These are phyloP conservation scores for Takashimella tepidaria DNA, from an alignment of 1,284 basidiomycete species.

Conservation along the genomic window DNA sequence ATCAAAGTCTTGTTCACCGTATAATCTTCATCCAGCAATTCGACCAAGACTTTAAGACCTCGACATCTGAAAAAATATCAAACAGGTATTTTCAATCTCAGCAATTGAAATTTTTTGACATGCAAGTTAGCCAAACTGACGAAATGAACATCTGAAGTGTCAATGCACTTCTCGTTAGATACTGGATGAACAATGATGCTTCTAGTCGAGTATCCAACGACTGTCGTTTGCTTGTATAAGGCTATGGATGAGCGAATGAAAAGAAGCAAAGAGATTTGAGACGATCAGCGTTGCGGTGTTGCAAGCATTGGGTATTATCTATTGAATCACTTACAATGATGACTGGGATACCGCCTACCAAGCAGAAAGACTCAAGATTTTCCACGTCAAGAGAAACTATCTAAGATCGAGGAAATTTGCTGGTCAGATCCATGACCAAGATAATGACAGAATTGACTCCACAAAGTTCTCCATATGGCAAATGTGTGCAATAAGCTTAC, in stretches of 20 bases:
- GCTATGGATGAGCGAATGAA: conserved; percentile 21
- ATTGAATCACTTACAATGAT: conserved; percentile 82
- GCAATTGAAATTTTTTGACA: too few relatives aligned
- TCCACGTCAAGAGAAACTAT: conserved; percentile 79
- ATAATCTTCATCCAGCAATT: conserved; percentile 94
- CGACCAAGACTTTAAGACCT: conserved; percentile 86
- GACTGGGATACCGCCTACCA: conserved; percentile 87
- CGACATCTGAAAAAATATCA: conserved; percentile 63
- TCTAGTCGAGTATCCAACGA: conserved; percentile 89
- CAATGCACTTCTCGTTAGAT: conserved; percentile 84
- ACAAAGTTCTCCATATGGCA: too few relatives aligned
- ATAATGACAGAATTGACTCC: too few relatives aligned
- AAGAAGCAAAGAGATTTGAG: too few relatives aligned
- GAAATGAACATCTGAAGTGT: conserved; percentile 98
- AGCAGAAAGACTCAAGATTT: conserved; percentile 88
- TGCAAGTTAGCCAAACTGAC: too few relatives aligned
- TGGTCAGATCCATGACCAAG: neutral
- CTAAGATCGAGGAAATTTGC: conserved; percentile 52
- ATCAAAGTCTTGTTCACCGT: conserved; percentile 83
- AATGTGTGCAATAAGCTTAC: too few relatives aligned
- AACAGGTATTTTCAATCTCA: too few relatives aligned
- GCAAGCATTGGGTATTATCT: too few relatives aligned
- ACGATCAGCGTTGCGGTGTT: too few relatives aligned
- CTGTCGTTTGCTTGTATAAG: conserved; percentile 90
- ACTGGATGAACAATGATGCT: conserved; percentile 87